Percentiles rank a stretch among this genome's conserved stretches.
Evolutionary conservation across 140 eudicot species (phyloP).

Genomic region (Bidens hawaiensis): DNA sequence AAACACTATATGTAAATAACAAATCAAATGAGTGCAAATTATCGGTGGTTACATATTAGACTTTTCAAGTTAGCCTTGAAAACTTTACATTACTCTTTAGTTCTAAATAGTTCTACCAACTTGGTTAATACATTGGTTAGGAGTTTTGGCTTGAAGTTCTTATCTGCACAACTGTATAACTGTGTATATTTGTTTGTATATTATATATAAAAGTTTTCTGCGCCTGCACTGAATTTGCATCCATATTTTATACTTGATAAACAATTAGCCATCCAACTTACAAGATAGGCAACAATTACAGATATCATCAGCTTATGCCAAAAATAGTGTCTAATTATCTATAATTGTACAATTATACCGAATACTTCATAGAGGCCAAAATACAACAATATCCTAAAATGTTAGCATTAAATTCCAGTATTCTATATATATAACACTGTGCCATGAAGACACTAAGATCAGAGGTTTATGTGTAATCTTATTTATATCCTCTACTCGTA

Average conservation of each 20-base stretch:
- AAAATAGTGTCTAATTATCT: neutral
- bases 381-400: neutral
- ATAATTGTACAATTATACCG: neutral
- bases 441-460: neutral
- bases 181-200: neutral
- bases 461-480: neutral
- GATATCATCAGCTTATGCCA: too few species aligned
- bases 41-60: neutral
- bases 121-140: constrained; percentile 7
- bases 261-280: neutral
- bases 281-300: neutral
- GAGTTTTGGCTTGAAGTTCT: neutral
- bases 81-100: neutral
- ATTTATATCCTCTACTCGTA: neutral
- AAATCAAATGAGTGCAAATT: neutral
- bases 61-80: constrained; percentile 1
- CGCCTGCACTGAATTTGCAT: neutral
- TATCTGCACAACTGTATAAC: neutral
- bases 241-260: neutral
- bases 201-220: neutral
- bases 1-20: neutral
- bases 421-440: neutral
- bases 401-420: neutral
- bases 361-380: neutral
- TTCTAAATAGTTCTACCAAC: neutral